Conservation (phyloP, 495 filamentous ascomycete species). For the Clavariopsis aquatica region DNA sequence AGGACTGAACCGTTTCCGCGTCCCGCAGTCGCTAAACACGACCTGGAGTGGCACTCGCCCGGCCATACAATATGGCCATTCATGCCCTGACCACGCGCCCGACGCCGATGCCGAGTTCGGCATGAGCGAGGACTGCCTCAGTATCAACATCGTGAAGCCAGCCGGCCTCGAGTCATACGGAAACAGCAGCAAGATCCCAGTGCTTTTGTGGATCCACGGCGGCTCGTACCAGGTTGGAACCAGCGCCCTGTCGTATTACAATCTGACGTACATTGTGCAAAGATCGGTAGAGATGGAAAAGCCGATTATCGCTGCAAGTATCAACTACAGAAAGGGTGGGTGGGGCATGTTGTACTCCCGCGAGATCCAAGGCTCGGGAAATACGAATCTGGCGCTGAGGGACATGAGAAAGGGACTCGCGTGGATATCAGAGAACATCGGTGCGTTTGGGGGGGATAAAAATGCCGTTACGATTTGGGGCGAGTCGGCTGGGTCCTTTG, state of each 20-base stretch:
- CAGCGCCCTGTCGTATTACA: constrained; percentile 34
- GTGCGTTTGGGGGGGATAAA: constrained; percentile 28
- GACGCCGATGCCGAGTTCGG: constrained; percentile 28
- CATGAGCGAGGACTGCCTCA: constrained; percentile 39
- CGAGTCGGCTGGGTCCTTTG: constrained; percentile 37
- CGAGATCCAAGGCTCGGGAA: constrained; percentile 32
- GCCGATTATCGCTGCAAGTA: constrained; percentile 35
- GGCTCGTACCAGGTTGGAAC: constrained; percentile 38
- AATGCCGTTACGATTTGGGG: constrained; percentile 35
- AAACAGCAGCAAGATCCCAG: constrained; percentile 17
- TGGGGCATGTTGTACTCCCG: constrained; percentile 35
- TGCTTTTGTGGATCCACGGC: constrained; percentile 38
- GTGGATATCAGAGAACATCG: constrained; percentile 36
- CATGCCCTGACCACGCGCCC: constrained; percentile 31
- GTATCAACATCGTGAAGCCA: constrained; percentile 36
- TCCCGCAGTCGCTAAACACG: constrained; percentile 32
- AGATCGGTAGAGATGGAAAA: constrained; percentile 35
- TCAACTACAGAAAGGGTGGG: constrained; percentile 38
- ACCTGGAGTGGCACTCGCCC: constrained; percentile 30
- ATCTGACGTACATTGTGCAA: constrained; percentile 36
- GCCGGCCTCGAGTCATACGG: constrained; percentile 5
- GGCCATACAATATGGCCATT: constrained; percentile 32
- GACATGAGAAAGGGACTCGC: constrained; percentile 36
- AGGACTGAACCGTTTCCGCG: constrained; percentile 32
- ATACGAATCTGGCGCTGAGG: constrained; percentile 34